Evolutionary conservation across 257 asterid species (phyloP).

Genomic region (Rhazya stricta): DNA sequence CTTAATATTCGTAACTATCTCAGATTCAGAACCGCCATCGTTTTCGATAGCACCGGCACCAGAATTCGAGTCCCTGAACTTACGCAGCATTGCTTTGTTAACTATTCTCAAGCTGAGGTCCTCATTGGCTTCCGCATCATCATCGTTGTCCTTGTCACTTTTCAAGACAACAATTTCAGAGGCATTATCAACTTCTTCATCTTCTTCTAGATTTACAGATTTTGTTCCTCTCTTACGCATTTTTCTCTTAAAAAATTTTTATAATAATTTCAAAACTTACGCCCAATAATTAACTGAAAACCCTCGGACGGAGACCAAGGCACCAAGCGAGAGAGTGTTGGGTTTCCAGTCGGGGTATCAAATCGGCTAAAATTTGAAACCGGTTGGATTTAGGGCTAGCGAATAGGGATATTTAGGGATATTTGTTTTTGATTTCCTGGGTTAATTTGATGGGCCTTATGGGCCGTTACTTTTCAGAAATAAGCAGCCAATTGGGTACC

Average conservation of each 20-base stretch:
- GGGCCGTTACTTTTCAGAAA: background rate
- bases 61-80: conserved; percentile 11
- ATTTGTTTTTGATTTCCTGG: background rate
- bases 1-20: conserved; percentile 30
- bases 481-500: no score
- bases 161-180: conserved; percentile 10
- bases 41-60: background rate
- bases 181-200: conserved; percentile 19
- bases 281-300: background rate
- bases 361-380: background rate
- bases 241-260: background rate
- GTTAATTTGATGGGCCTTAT: background rate
- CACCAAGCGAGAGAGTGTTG: background rate
- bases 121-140: conserved; percentile 72
- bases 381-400: background rate
- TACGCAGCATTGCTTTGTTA: conserved; percentile 47
- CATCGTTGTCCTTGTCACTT: conserved; percentile 28
- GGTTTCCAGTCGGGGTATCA: background rate
- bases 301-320: background rate
- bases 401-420: no score
- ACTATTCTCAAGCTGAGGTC: conserved; percentile 77
- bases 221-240: conserved; percentile 51
- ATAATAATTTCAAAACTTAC: background rate
- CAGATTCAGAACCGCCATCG: conserved; percentile 23
- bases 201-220: conserved; percentile 34